phyloP scores from a whole-genome alignment of 1,284 basidiomycete genomes.

The Cutaneotrichosporon sp. region DNA sequence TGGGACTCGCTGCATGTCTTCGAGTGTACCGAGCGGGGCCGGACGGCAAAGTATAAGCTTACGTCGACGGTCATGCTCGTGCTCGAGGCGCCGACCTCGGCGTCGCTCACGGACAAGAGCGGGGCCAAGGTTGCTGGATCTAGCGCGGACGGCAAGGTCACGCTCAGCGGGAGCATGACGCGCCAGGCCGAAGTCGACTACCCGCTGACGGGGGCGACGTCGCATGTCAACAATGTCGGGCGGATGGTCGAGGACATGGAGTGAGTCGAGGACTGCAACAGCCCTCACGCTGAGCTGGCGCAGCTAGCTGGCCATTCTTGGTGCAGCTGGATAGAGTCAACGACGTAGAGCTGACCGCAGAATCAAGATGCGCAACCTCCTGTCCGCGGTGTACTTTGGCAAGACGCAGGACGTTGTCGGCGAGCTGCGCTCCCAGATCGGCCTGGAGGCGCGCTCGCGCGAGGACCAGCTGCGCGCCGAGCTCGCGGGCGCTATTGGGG shows the following conservation, averaged over 20 bases:
- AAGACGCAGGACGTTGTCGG: slow-evolving; percentile 95
- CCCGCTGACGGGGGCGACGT: slow-evolving; percentile 71
- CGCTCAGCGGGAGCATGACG: slow-evolving; percentile 93
- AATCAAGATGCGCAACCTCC: slow-evolving; percentile 93
- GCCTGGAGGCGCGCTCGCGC: slow-evolving; percentile 76
- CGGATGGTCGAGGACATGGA: slow-evolving; percentile 98
- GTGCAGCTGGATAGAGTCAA: too few relatives aligned
- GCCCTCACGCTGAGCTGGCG: too few relatives aligned
- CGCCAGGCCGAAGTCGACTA: slow-evolving; percentile 87
- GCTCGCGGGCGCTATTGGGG: slow-evolving; percentile 66
- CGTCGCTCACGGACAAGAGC: slow-evolving; percentile 49
- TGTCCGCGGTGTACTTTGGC: slow-evolving; percentile 97
- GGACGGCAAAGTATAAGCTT: slow-evolving; percentile 93
- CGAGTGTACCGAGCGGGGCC: slow-evolving; percentile 83
- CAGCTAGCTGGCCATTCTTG: too few relatives aligned
- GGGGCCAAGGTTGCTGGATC: slow-evolving; percentile 30
- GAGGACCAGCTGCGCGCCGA: slow-evolving; percentile 90
- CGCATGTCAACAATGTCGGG: slow-evolving; percentile 91
- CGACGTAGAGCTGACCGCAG: slow-evolving; percentile 35
- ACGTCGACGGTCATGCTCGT: slow-evolving; percentile 99
- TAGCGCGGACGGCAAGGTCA: slow-evolving; percentile 68
- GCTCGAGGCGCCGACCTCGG: slow-evolving; percentile 64
- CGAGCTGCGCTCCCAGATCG: slow-evolving; percentile 82
- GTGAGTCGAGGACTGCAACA: too few relatives aligned
- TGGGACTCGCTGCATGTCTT: slow-evolving; percentile 99